Conservation (phyloP, 1,284 basidiomycete species). For the Hemileia vastatrix region DNA sequence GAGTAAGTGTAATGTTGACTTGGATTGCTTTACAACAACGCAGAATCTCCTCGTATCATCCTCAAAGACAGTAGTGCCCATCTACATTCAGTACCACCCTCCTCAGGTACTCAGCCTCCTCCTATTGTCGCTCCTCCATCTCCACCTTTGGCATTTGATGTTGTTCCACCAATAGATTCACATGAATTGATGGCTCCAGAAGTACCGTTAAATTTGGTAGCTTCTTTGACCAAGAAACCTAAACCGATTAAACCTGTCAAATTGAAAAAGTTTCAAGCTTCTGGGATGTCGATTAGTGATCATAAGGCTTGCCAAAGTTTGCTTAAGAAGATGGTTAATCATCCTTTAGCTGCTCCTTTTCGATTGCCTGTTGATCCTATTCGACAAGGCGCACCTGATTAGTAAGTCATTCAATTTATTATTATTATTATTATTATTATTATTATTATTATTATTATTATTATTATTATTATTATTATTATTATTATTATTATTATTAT, state of each 20-base stretch:
- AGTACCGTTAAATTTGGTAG: slow-evolving; percentile 26
- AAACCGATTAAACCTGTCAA: slow-evolving; percentile 41
- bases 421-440: neutral
- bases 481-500: slow-evolving; percentile 54
- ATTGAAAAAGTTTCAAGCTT: slow-evolving; percentile 62
- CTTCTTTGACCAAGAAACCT: slow-evolving; percentile 38
- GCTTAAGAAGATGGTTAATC: slow-evolving; percentile 62
- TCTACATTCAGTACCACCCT: slow-evolving; percentile 5
- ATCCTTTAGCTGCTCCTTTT: slow-evolving; percentile 35
- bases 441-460: neutral
- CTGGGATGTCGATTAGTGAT: slow-evolving; percentile 72
- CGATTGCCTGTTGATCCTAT: slow-evolving; percentile 18
- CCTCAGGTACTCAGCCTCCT: neutral
- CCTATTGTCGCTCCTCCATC: neutral
- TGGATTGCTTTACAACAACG: neutral
- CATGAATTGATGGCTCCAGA: slow-evolving; percentile 28
- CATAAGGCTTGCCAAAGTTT: slow-evolving; percentile 67
- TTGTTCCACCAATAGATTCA: slow-evolving; percentile 49
- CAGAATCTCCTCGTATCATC: slow-evolving; percentile 9
- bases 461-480: slow-evolving; percentile 22
- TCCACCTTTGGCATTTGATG: slow-evolving; percentile 27
- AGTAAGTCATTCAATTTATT: slow-evolving; percentile 62
- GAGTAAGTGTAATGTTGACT: no score
- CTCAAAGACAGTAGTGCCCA: slow-evolving; percentile 10
- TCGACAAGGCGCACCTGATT: slow-evolving; percentile 63